Base-by-base conservation (phyloP, 192 early-diverging fungal species). In the Obelidium mucronatum region DNA sequence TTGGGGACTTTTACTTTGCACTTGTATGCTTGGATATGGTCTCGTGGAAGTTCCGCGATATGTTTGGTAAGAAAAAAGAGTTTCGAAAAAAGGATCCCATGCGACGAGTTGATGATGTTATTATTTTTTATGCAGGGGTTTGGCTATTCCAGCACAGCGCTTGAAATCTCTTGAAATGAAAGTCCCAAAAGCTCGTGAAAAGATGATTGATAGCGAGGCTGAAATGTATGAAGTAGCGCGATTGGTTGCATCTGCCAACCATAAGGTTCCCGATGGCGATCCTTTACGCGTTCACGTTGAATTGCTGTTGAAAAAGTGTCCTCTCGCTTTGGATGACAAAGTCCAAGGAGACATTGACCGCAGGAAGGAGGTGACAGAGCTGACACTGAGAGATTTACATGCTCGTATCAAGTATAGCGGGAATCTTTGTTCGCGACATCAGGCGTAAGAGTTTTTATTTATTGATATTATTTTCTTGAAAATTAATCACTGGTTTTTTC, bases 21-120 rank as follows among this genome's bases (percentile, higher is more conserved):
- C 95, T 58, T 85, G 94, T 1, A 92, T 97, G 78, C 91, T 98
- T 90, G 94, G 96, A 24, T 95, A 96, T 80, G 97, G 97, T 0
- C 83, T 97, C 59, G 95, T 98, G 0, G 91, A 94, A 37, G 85
- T 98, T 40, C 97, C 97, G 26, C 88, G 96, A 54, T 80, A 85
- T 69, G 83, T 97, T 51, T 98, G 96, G 95, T 90, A 88, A 33
- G 5, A n/a, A 40, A n/a, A n/a, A n/a, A n/a, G n/a, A 30, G n/a
- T n/a, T n/a, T n/a, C n/a, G n/a, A n/a, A n/a, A n/a, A n/a, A n/a
- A n/a, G n/a, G n/a, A n/a, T 22, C 48, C 48, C 48, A 8, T 22
- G 48, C 22, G 48, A 15, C 22, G 8, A 15, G 8, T 15, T 15
- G 22, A 8, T 51, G 8, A 22, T 15, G 8, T 51, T 51, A 15